Evolutionary conservation across 768 basidiomycete genomes (phyloP), one percentile per base, ranked within the genome.

Genomic region (Leccinellum rugosiceps): DNA sequence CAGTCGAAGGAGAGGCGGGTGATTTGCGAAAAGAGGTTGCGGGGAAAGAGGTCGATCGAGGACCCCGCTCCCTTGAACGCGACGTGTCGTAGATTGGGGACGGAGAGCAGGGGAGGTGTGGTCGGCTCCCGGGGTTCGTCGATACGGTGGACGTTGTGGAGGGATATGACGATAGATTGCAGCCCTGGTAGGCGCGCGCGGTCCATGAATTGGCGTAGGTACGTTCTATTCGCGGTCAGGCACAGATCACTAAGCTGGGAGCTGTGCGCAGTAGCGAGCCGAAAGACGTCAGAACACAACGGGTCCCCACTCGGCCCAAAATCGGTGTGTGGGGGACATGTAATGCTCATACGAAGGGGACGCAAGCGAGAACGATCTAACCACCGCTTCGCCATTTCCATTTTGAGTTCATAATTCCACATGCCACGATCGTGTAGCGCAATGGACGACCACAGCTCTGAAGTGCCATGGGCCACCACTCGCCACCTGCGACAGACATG

Each of bases 401-500:
- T 50, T 14, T 73, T 62, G 21, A 63, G 57, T 8, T 65, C 63
- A 34, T 53, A 60, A 47, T 69, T 73, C 69, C 69, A 71, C n/a
- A 59, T 53, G 19, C 70, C 72, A n/a, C 57, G 59, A 46, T 74
- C 72, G 9, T 53, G 35, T 7, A 74, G 52, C 11, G 65, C 52
- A 19, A 74, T 58, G 48, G 63, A 68, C 10, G 70, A 60, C 73
- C 73, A 74, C 1, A 74, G 54, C 53, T 72, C 68, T 3, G 74
- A 69, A 2, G 74, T 68, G 5, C 62, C 57, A 15, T 66, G 63
- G 21, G 55, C 63, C 55, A 75, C 61, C 6, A 30, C 48, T 44
- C 73, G 61, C 73, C 73, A 74, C 25, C 72, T 63, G 17, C 63
- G 72, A 57, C 73, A 74, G 28, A 74, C 63, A 19, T 65, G 73